phyloP scores from a whole-genome alignment of 2,329 filamentous ascomycete species.

The Ascochyta pisi region DNA sequence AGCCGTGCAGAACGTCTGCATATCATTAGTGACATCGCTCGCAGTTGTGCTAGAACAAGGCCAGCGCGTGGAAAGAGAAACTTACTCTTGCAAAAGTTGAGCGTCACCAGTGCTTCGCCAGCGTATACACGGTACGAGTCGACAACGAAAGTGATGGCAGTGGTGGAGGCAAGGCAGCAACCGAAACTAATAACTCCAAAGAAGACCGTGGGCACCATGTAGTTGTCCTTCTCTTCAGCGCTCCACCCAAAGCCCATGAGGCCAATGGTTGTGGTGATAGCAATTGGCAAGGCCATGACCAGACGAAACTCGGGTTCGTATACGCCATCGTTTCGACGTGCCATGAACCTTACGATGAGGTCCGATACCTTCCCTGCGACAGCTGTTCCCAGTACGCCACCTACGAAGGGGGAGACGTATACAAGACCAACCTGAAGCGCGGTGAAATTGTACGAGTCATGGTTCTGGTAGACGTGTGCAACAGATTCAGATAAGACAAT shows the following conservation, averaged over 20 bases:
- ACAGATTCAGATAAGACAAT: constrained; percentile 93
- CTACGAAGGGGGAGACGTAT: constrained; percentile 86
- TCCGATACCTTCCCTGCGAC: constrained; percentile 90
- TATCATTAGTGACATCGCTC: background rate
- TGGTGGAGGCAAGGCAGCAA: constrained; percentile 87
- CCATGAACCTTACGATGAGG: constrained; percentile 80
- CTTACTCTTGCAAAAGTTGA: constrained; percentile 89
- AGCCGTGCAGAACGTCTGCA: constrained; percentile 79
- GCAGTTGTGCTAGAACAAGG: background rate
- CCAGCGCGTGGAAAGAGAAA: constrained; percentile 14
- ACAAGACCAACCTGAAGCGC: constrained; percentile 82
- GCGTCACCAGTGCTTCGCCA: constrained; percentile 88
- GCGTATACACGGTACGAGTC: constrained; percentile 94
- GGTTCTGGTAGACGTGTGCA: constrained; percentile 76
- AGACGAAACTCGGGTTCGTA: constrained; percentile 87
- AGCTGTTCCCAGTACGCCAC: constrained; percentile 78
- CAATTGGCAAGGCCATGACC: constrained; percentile 75
- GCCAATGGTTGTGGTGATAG: constrained; percentile 79
- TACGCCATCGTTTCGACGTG: constrained; percentile 84
- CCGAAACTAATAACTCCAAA: constrained; percentile 93
- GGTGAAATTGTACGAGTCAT: constrained; percentile 77
- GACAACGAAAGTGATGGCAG: constrained; percentile 90
- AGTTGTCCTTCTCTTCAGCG: constrained; percentile 73
- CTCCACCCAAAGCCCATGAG: constrained; percentile 98
- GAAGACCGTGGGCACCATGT: constrained; percentile 93